These are phyloP conservation scores for Cyberlindnera bimundalis DNA, from an alignment of 805 yeast genomes.

Conservation along the genomic window DNA sequence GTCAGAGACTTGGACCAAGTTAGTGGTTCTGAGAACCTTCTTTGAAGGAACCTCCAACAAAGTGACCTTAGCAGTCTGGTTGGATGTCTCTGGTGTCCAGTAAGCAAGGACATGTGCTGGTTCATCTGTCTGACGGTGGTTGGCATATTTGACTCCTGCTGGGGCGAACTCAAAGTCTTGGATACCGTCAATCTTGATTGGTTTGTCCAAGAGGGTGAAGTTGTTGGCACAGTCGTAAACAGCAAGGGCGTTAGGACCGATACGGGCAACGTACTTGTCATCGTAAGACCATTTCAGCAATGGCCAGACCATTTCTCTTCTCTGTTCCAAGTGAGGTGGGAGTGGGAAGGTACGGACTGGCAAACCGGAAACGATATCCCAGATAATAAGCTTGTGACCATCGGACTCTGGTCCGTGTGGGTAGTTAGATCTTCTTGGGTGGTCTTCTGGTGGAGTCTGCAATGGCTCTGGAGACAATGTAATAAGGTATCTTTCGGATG, in stretches of 20 bases:
- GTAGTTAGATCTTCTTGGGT: slow-evolving; percentile 61
- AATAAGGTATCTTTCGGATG: slow-evolving; percentile 84
- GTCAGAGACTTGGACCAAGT: slow-evolving; percentile 90
- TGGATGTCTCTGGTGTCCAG: slow-evolving; percentile 94
- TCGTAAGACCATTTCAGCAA: slow-evolving; percentile 93
- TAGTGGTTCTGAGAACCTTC: slow-evolving; percentile 81
- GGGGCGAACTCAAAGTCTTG: slow-evolving; percentile 96
- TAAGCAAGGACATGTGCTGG: slow-evolving; percentile 73
- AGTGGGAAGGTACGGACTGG: slow-evolving; percentile 89
- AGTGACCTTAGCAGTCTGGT: slow-evolving; percentile 94
- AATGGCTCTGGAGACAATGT: slow-evolving; percentile 89
- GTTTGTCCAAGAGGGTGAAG: slow-evolving; percentile 80
- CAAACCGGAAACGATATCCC: slow-evolving; percentile 84
- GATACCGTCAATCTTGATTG: slow-evolving; percentile 77
- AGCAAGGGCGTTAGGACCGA: slow-evolving; percentile 89
- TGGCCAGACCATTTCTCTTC: slow-evolving; percentile 86
- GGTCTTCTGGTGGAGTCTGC: slow-evolving; percentile 59
- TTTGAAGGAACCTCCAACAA: slow-evolving; percentile 84
- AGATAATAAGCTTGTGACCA: slow-evolving; percentile 90
- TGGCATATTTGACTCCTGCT: slow-evolving; percentile 66
- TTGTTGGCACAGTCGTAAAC: slow-evolving; percentile 74
- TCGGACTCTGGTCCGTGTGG: slow-evolving; percentile 86
- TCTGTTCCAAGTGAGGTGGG: slow-evolving; percentile 64
- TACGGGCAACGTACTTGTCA: slow-evolving; percentile 91
- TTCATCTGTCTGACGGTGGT: slow-evolving; percentile 47